Evolutionary conservation across 208 protist species (phyloP), one percentile per base, ranked within the genome.

Genomic region (Blastocrithidia nonstop): DNA sequence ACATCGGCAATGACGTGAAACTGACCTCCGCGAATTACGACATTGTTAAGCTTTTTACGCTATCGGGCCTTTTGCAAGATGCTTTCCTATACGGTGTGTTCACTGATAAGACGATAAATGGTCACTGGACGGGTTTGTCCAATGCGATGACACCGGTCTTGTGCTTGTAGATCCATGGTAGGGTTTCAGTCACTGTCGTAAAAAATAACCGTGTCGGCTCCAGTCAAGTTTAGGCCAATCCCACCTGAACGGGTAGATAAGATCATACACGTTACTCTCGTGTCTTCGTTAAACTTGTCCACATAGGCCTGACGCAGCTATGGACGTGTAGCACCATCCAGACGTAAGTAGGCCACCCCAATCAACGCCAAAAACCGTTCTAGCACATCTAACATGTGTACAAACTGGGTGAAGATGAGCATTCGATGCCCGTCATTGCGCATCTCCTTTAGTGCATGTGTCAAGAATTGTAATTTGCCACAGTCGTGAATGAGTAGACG

Each of bases 181-280:
- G 98, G 98, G 71, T 99, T 99, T 96, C 96, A 99, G 66, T 99
- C 96, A 23, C 66, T 92, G 67, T 99, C 98, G 61, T 98, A 98
- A 57, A 99, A 98, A 26, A 99, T 98, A 35, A 99, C 97, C 11
- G 94, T 99, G 61, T 99, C 96, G 5, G 98, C 98, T 25, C 93
- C 95, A 20, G 94, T 98, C 9, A 99, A 63, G 61, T 99, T 99
- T n/a, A 99, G 66, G 11, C 98, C 98, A 17, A 99, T 65, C 29
- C 96, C 96, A 44, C 96, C 97, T 6, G 88, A 89, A 22, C 96
- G 73, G 24, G 97, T 99, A 1, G 93, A 97, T 1, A 99, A 66
- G 26, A 99, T 93, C 71, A 99, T 98, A 46, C 87, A 77, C 56
- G 97, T 98, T 36, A 98, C 66, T n/a, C 71, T 65, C 6, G 49